Evolutionary conservation across 2,329 filamentous ascomycete species (phyloP).

Genomic region (Dothiorella sarmentorum): DNA sequence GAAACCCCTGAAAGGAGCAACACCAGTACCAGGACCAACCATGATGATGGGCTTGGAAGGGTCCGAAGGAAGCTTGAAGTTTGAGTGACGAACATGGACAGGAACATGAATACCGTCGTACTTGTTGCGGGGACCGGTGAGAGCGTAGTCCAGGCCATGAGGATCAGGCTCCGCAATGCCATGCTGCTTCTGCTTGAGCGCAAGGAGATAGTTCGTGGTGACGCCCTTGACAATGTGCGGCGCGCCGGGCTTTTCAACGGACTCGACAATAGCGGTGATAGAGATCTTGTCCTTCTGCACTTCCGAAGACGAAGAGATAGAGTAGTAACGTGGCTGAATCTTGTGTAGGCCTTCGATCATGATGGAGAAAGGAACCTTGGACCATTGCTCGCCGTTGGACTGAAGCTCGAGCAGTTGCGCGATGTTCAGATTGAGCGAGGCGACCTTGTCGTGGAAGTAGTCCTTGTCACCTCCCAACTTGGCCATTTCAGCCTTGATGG

Average conservation of each 20-base stretch:
- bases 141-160: constrained; percentile 80
- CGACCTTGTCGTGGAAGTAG: constrained; percentile 85
- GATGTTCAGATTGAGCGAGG: constrained; percentile 81
- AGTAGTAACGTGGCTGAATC: constrained; percentile 97
- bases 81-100: constrained; percentile 94
- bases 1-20: constrained; percentile 93
- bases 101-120: constrained; percentile 95
- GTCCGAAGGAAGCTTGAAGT: constrained; percentile 98
- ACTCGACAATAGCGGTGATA: constrained; percentile 92
- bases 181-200: constrained; percentile 95
- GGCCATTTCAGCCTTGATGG: constrained; percentile 79
- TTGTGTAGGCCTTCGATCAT: constrained; percentile 92
- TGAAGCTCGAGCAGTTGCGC: constrained; percentile 75
- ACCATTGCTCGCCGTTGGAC: constrained; percentile 72
- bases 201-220: constrained; percentile 92
- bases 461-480: constrained; percentile 91
- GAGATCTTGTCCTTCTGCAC: constrained; percentile 94
- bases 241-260: constrained; percentile 71
- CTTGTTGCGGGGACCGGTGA: constrained; percentile 89
- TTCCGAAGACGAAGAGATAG: constrained; percentile 93
- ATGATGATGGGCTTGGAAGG: constrained; percentile 92
- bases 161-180: constrained; percentile 77
- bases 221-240: constrained; percentile 84
- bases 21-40: constrained; percentile 93
- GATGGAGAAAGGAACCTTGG: constrained; percentile 84